A percentile compares a stretch with the other conserved stretches of the same genome.
phyloP scores from a whole-genome alignment of 768 basidiomycete genomes.

The Mrakia blollopis region DNA sequence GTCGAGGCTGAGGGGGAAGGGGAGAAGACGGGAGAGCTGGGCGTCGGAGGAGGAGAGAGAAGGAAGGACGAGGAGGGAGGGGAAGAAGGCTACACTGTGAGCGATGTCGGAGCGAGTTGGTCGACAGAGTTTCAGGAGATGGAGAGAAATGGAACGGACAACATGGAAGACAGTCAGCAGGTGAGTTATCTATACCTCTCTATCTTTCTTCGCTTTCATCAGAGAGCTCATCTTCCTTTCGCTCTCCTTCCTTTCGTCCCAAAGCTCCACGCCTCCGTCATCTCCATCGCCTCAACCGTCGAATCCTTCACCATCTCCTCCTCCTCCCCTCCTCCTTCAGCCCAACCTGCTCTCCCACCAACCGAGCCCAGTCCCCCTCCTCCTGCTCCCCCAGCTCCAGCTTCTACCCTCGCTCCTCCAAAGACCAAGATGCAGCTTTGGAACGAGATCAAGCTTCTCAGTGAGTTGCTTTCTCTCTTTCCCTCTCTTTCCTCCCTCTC shows the following conservation, averaged over 20 bases:
- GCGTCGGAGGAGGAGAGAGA: not conserved
- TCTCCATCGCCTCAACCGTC: conserved; percentile 19
- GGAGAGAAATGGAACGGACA: not conserved
- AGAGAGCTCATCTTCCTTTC: not conserved
- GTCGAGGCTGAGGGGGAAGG: not conserved
- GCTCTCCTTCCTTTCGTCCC: not conserved
- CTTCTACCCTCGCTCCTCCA: not conserved
- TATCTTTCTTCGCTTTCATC: not conserved
- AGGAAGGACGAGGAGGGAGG: not conserved
- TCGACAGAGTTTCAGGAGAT: conserved; percentile 25
- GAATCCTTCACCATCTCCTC: conserved; percentile 15
- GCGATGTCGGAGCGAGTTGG: conserved; percentile 24
- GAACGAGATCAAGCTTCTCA: conserved; percentile 86
- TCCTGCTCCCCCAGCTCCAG: not conserved
- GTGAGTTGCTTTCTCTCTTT: conserved; percentile 47
- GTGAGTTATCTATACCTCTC: not conserved
- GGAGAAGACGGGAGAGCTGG: not conserved
- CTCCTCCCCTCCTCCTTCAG: not conserved
- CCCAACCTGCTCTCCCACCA: not conserved
- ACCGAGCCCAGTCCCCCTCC: not conserved
- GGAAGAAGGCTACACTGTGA: too few species aligned
- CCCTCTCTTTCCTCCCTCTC: too few species aligned
- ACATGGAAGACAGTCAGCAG: not conserved
- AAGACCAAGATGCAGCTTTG: conserved; percentile 77
- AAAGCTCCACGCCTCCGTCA: conserved; percentile 20